Percentiles rank a stretch among this genome's conserved stretches.
These are phyloP conservation scores for Irpex lacteus DNA, from an alignment of 1,284 basidiomycete genomes.

Conservation along the genomic window DNA sequence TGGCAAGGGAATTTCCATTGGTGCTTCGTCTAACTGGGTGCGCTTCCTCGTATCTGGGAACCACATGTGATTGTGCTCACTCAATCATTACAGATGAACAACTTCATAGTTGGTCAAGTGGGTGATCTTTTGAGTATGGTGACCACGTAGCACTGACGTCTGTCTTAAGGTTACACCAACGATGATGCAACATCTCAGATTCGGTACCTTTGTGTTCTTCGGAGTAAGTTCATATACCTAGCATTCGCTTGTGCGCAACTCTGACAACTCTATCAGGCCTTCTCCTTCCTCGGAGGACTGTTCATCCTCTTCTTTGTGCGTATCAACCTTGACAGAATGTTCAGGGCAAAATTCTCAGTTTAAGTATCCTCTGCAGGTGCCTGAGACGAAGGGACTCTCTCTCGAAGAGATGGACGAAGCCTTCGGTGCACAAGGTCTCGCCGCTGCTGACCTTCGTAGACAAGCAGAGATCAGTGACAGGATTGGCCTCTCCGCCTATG, in stretches of 20 bases:
- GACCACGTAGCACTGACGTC: constrained; percentile 1
- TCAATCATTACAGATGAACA: constrained; percentile 55
- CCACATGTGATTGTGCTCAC: constrained; percentile 1
- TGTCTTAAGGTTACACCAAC: constrained; percentile 57
- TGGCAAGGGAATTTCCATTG: constrained; percentile 67
- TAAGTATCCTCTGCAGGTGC: constrained; percentile 37
- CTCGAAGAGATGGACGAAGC: constrained; percentile 73
- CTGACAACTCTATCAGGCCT: constrained; percentile 35
- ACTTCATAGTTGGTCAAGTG: constrained; percentile 46
- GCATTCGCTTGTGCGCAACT: background rate
- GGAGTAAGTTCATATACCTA: constrained; percentile 39
- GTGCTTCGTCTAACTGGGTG: constrained; percentile 71
- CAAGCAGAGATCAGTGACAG: constrained; percentile 53
- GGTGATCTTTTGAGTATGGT: background rate
- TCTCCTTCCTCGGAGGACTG: constrained; percentile 61
- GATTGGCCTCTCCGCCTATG: constrained; percentile 46
- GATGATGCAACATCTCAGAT: constrained; percentile 56
- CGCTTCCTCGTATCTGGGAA: constrained; percentile 11
- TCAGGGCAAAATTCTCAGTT: background rate
- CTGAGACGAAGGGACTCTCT: constrained; percentile 66
- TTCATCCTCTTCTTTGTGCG: constrained; percentile 63
- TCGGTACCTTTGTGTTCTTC: constrained; percentile 70
- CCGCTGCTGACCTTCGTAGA: constrained; percentile 50
- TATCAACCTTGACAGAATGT: constrained; percentile 4
- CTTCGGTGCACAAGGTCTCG: constrained; percentile 55